These are phyloP conservation scores for Ogataea paradorogensis DNA, from an alignment of 805 yeast species.

Conservation along the genomic window DNA sequence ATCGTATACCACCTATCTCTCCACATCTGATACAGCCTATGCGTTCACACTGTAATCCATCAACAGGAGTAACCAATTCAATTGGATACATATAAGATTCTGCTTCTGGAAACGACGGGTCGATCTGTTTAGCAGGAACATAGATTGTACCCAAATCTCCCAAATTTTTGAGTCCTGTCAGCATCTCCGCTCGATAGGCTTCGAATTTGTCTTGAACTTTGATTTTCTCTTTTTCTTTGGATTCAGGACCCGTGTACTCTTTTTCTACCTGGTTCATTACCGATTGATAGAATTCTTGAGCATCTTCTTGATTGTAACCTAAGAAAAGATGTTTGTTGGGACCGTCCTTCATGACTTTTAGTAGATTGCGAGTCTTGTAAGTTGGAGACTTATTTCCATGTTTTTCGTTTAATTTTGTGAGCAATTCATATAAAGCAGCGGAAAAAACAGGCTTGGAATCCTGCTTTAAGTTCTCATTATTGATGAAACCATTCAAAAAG, in stretches of 20 bases:
- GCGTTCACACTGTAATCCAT: conserved; percentile 83
- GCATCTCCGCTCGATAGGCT: conserved; percentile 28
- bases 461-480: conserved; percentile 11
- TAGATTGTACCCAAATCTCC: conserved; percentile 64
- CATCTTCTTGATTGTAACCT: conserved; percentile 94
- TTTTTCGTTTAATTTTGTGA: conserved; percentile 52
- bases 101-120: conserved; percentile 56
- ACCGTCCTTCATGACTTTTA: conserved; percentile 71
- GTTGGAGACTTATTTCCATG: conserved; percentile 57
- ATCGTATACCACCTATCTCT: conserved; percentile 88
- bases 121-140: conserved; percentile 74
- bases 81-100: conserved; percentile 47
- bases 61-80: conserved; percentile 80
- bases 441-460: conserved; percentile 41
- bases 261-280: conserved; percentile 64
- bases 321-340: conserved; percentile 73
- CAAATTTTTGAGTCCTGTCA: conserved; percentile 41
- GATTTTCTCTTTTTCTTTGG: conserved; percentile 19
- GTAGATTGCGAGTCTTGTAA: conserved; percentile 57
- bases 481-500: conserved; percentile 49
- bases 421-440: conserved; percentile 46
- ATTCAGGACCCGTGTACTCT: conserved; percentile 39
- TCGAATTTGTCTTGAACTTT: conserved; percentile 29
- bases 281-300: conserved; percentile 91
- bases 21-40: conserved; percentile 91